Evolutionary conservation across 2,329 filamentous ascomycete genomes (phyloP).

Genomic region (Ascochyta clinopodiicola): DNA sequence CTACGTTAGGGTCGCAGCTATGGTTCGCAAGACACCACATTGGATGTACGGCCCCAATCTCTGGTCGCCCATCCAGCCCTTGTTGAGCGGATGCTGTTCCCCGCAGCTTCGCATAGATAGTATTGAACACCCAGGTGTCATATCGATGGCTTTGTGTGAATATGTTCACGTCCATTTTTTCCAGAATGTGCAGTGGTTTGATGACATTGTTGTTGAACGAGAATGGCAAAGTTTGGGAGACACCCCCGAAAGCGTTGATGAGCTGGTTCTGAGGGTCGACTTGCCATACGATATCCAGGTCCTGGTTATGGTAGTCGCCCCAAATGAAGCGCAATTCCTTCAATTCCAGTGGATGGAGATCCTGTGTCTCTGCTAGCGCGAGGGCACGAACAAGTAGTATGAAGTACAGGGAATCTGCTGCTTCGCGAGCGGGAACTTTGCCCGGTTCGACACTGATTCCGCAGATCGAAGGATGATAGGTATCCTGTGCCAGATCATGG

Average conservation of each 20-base stretch:
- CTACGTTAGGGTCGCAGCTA: slow-evolving; percentile 92
- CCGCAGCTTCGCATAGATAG: slow-evolving; percentile 89
- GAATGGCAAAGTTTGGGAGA: slow-evolving; percentile 72
- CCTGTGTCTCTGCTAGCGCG: slow-evolving; percentile 67
- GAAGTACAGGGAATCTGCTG: slow-evolving; percentile 66
- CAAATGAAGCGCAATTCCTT: slow-evolving; percentile 69
- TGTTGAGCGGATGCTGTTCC: slow-evolving; percentile 84
- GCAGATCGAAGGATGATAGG: slow-evolving; percentile 66
- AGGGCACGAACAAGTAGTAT: slow-evolving; percentile 65
- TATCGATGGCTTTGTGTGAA: slow-evolving; percentile 64
- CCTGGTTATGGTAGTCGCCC: slow-evolving; percentile 62
- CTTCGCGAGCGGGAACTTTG: slow-evolving; percentile 63
- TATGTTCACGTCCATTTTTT: slow-evolving; percentile 84
- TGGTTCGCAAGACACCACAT: slow-evolving; percentile 98
- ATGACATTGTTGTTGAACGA: slow-evolving; percentile 79
- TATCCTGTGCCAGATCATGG: slow-evolving; percentile 59
- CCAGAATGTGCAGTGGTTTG: slow-evolving; percentile 76
- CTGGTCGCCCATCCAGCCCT: slow-evolving; percentile 76
- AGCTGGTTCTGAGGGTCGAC: slow-evolving; percentile 19
- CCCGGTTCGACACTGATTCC: slow-evolving; percentile 61
- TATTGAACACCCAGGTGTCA: slow-evolving; percentile 87
- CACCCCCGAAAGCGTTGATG: slow-evolving; percentile 28
- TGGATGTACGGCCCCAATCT: slow-evolving; percentile 91
- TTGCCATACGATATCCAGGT: slow-evolving; percentile 33
- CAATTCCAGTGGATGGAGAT: slow-evolving; percentile 64